These are phyloP conservation scores for Pilaira anomala DNA, from an alignment of 192 early-diverging fungal genomes.

Conservation along the genomic window DNA sequence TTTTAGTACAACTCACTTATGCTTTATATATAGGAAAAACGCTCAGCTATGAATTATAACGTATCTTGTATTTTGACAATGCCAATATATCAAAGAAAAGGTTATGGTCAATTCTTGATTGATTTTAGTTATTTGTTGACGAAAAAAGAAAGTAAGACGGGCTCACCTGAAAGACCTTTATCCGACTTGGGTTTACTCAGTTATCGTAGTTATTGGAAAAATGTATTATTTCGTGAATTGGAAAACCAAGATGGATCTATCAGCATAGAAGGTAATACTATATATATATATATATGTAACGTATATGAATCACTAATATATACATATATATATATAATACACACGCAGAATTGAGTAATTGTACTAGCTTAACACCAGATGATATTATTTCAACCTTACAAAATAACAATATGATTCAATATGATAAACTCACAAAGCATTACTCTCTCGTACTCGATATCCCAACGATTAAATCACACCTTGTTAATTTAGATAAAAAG, in stretches of 20 bases:
- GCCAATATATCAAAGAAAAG: slow-evolving; percentile 82
- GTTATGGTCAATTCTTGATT: slow-evolving; percentile 88
- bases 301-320: slow-evolving; percentile 9
- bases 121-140: slow-evolving; percentile 81
- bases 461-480: slow-evolving; percentile 40
- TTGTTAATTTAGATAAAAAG: slow-evolving; percentile 43
- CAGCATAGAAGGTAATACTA: slow-evolving; percentile 39
- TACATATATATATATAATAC: not conserved
- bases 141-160: slow-evolving; percentile 67
- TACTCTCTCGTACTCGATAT: slow-evolving; percentile 45
- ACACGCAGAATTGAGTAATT: slow-evolving; percentile 56
- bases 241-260: slow-evolving; percentile 46
- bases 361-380: slow-evolving; percentile 79
- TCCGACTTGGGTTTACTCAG: slow-evolving; percentile 85
- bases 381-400: slow-evolving; percentile 82
- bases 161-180: slow-evolving; percentile 90
- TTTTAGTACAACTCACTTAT: not conserved
- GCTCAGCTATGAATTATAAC: slow-evolving; percentile 77
- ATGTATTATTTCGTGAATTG: slow-evolving; percentile 71
- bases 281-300: slow-evolving; percentile 34
- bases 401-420: slow-evolving; percentile 45
- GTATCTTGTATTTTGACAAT: slow-evolving; percentile 90
- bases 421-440: slow-evolving; percentile 21
- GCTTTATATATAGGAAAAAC: slow-evolving; percentile 86
- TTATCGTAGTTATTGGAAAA: slow-evolving; percentile 86